These are phyloP conservation scores for Gymnopilus dilepis DNA, from an alignment of 768 basidiomycete genomes.

Conservation along the genomic window DNA sequence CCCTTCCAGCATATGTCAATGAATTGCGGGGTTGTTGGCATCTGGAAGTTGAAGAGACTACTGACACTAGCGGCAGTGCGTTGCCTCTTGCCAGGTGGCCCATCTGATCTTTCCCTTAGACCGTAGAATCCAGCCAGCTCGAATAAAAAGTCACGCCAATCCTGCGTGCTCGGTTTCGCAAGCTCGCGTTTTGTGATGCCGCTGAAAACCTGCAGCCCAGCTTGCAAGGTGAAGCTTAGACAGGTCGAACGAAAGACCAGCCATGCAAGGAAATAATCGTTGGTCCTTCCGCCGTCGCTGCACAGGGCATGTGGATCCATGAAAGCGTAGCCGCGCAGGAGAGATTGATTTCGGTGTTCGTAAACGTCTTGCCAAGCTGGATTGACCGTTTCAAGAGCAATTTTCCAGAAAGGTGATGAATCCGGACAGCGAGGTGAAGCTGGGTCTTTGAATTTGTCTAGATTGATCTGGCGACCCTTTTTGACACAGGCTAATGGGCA, in stretches of 20 bases:
- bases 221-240: not conserved
- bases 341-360: not conserved
- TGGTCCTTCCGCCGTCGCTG: not conserved
- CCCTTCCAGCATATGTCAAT: slow-evolving; percentile 2
- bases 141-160: slow-evolving; percentile 9
- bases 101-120: not conserved
- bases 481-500: not conserved
- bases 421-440: not conserved
- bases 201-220: not conserved
- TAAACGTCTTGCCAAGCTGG: not conserved
- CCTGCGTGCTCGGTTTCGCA: slow-evolving; percentile 4
- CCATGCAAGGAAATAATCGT: not conserved
- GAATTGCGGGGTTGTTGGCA: not conserved
- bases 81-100: not conserved
- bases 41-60: not conserved
- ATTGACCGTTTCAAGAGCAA: not conserved
- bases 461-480: not conserved
- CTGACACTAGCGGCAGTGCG: not conserved
- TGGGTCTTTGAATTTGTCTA: not conserved
- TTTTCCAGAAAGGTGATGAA: not conserved
- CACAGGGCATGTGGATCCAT: not conserved
- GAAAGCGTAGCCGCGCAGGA: not conserved
- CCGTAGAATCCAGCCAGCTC: not conserved
- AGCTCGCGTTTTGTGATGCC: not conserved
- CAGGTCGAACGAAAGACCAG: not conserved